Conservation (phyloP, 257 asterid genomes). For the Solanum tarapatanum region DNA sequence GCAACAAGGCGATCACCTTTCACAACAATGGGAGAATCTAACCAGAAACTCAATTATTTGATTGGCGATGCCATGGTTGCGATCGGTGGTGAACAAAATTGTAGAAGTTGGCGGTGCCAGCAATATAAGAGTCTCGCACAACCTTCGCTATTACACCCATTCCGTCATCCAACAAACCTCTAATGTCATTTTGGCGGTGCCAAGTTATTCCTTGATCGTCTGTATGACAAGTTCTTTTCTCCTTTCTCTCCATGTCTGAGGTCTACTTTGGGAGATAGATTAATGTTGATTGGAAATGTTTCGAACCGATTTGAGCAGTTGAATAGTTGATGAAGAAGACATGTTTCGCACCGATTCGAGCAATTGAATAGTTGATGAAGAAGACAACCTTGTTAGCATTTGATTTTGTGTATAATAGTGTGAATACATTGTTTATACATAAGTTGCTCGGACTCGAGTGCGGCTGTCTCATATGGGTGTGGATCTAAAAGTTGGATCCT, state of each 20-base stretch:
- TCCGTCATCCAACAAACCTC: conserved; percentile 56
- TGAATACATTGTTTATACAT: not conserved
- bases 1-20: not conserved
- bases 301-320: not conserved
- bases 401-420: not conserved
- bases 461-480: not conserved
- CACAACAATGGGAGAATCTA: not conserved
- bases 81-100: conserved; percentile 76
- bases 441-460: not conserved
- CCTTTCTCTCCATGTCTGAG: not conserved
- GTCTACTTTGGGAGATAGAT: not conserved
- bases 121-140: conserved; percentile 41
- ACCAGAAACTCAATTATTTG: not conserved
- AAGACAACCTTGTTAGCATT: not conserved
- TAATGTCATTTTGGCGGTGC: conserved; percentile 61
- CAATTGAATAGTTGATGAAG: not conserved
- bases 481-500: not conserved
- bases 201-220: conserved; percentile 51
- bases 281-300: not conserved
- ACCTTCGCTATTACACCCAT: conserved; percentile 55
- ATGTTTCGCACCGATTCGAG: not conserved
- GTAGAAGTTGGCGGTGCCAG: conserved; percentile 81
- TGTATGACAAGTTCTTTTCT: not conserved
- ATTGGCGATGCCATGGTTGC: conserved; percentile 67
- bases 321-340: not conserved